Evolutionary conservation across 345 rosid genomes (phyloP).

Genomic region (Dimocarpus longan): DNA sequence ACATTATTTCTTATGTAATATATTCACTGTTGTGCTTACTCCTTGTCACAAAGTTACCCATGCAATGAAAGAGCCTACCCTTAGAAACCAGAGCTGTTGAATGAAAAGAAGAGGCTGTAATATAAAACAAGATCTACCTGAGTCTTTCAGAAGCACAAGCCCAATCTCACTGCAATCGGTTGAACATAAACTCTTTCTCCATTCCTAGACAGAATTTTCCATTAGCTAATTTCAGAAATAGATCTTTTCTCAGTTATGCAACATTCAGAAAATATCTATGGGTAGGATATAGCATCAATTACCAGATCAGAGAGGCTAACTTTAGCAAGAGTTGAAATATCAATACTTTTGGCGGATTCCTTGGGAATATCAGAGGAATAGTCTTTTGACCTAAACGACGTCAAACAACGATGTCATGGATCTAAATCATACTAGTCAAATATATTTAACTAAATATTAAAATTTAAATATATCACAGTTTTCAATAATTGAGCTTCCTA

Average conservation of each 20-base stretch:
- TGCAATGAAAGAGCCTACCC: conserved; percentile 1
- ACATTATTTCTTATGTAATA: neutral
- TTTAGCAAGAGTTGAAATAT: conserved; percentile 46
- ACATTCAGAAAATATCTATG: neutral
- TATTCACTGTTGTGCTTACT: conserved; percentile 1
- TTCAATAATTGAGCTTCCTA: neutral
- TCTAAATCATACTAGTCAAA: conserved; percentile 13
- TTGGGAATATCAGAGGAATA: conserved; percentile 49
- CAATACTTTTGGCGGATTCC: conserved; percentile 50
- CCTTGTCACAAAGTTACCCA: conserved; percentile 4
- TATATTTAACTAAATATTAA: neutral
- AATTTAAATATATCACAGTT: conserved; percentile 5
- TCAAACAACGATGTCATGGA: conserved; percentile 23
- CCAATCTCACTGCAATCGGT: conserved; percentile 93
- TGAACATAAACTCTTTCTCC: conserved; percentile 73
- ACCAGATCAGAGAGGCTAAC: conserved; percentile 71
- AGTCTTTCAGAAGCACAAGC: conserved; percentile 62
- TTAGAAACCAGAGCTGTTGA: neutral
- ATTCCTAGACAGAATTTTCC: conserved; percentile 52
- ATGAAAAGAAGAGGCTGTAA: neutral
- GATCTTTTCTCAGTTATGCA: neutral
- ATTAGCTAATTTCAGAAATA: conserved; percentile 23
- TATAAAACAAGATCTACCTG: conserved; percentile 47
- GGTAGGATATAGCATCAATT: conserved; percentile 30
- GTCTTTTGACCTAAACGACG: conserved; percentile 55